These are phyloP conservation scores for Penicillium paneum DNA, from an alignment of 2,329 filamentous ascomycete species.

Conservation along the genomic window DNA sequence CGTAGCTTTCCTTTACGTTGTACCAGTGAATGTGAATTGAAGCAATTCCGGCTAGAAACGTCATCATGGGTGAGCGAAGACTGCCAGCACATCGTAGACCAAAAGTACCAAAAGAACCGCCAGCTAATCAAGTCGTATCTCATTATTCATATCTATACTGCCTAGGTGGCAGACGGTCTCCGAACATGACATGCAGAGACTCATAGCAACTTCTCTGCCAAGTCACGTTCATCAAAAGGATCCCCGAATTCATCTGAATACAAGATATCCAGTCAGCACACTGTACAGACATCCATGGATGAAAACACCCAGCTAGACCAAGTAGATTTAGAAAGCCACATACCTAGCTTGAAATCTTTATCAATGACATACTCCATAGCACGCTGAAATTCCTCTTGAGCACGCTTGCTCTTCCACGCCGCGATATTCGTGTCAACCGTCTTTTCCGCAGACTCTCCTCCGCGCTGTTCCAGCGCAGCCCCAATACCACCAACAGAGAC, in stretches of 20 bases:
- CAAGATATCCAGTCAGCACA: background rate
- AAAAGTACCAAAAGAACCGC: background rate
- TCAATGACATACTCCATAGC: slow-evolving; percentile 52
- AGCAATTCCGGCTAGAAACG: background rate
- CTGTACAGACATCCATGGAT: background rate
- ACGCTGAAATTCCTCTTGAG: slow-evolving; percentile 54
- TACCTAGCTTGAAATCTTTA: slow-evolving; percentile 50
- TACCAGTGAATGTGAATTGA: background rate
- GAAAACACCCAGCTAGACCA: background rate
- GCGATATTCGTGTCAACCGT: slow-evolving; percentile 48
- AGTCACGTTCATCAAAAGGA: slow-evolving; percentile 44
- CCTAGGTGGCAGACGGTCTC: slow-evolving; percentile 2
- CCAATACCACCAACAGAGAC: slow-evolving; percentile 3
- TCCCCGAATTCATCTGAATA: slow-evolving; percentile 46
- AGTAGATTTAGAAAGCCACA: slow-evolving; percentile 17
- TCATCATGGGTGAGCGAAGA: background rate
- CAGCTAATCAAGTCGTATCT: slow-evolving; percentile 20
- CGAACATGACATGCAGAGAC: background rate
- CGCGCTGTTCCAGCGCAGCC: slow-evolving; percentile 5
- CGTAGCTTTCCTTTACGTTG: no score
- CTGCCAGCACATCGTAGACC: no score
- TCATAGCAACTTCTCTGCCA: slow-evolving; percentile 28
- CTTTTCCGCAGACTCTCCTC: slow-evolving; percentile 8
- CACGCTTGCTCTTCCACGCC: slow-evolving; percentile 56
- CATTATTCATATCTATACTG: slow-evolving; percentile 25